Evolutionary conservation across 2,329 filamentous ascomycete genomes (phyloP).

Genomic region (Penicillium sp.): DNA sequence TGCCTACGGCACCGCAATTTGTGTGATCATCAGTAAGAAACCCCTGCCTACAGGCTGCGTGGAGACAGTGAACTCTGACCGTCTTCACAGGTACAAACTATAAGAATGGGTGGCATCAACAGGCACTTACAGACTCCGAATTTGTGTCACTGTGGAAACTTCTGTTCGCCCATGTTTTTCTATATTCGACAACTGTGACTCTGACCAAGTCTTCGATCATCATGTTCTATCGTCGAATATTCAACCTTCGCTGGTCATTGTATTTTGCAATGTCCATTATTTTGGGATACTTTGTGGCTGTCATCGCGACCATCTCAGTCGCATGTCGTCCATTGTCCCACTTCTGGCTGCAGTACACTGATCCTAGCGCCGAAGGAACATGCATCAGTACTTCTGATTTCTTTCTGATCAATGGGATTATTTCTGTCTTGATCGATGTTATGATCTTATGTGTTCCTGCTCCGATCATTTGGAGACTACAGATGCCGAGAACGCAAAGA

Average conservation of each 20-base stretch:
- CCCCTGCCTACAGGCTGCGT: neutral
- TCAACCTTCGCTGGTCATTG: constrained; percentile 29
- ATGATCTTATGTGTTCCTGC: constrained; percentile 33
- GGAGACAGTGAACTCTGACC: neutral
- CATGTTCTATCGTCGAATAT: constrained; percentile 35
- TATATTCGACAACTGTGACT: constrained; percentile 33
- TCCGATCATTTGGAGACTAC: constrained; percentile 29
- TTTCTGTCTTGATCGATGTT: constrained; percentile 33
- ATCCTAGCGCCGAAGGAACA: constrained; percentile 14
- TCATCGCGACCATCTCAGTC: constrained; percentile 10
- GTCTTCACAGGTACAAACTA: constrained; percentile 8
- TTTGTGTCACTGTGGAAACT: constrained; percentile 21
- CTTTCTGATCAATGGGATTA: constrained; percentile 29
- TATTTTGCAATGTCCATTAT: constrained; percentile 27
- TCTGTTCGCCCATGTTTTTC: constrained; percentile 32
- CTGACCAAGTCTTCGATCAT: constrained; percentile 36
- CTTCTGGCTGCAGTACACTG: constrained; percentile 4
- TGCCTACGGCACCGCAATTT: constrained; percentile 5
- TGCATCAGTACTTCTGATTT: constrained; percentile 29
- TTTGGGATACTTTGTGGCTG: constrained; percentile 27
- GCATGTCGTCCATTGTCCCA: constrained; percentile 5
- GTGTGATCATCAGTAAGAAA: constrained; percentile 6
- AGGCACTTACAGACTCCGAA: constrained; percentile 10
- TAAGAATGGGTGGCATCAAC: constrained; percentile 18
- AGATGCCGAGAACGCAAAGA: constrained; percentile 32